Evolutionary conservation across 108 stramenopile species (phyloP).

Genomic region (Cyclotella sp.): DNA sequence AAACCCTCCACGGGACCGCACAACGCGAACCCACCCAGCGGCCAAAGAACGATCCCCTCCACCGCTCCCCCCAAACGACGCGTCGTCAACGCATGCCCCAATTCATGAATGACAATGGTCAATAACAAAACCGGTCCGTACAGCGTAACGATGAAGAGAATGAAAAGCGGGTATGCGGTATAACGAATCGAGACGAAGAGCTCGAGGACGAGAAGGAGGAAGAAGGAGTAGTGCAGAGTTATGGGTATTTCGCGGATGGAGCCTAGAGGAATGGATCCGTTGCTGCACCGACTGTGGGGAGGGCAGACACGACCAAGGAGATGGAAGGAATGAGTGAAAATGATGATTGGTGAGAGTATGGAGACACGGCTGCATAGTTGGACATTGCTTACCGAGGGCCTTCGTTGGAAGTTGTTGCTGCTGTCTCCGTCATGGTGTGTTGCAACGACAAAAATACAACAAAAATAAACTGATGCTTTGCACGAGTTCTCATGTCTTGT

Average conservation of each 20-base stretch:
- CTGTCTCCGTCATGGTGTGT: no score
- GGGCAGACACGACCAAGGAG: no score
- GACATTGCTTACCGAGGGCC: no score
- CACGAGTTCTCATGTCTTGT: no score
- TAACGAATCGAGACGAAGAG: slow-evolving; percentile 23
- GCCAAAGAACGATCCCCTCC: slow-evolving; percentile 56
- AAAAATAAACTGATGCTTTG: no score
- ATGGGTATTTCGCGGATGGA: not conserved
- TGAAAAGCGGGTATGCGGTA: slow-evolving; percentile 35
- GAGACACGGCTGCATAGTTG: no score
- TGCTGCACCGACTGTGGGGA: not conserved
- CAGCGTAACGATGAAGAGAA: slow-evolving; percentile 36
- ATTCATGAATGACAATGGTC: slow-evolving; percentile 54
- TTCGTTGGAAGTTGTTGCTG: no score
- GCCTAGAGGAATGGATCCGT: slow-evolving; percentile 5
- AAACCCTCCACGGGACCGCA: slow-evolving; percentile 46
- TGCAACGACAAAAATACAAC: no score
- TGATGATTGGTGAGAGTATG: no score
- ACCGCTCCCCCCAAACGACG: slow-evolving; percentile 52
- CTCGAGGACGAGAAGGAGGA: slow-evolving; percentile 39
- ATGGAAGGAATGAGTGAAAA: no score
- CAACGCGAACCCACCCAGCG: slow-evolving; percentile 57
- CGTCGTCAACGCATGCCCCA: slow-evolving; percentile 54
- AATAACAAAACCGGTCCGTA: slow-evolving; percentile 50
- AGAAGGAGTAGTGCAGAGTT: slow-evolving; percentile 52